These are phyloP conservation scores for Aspergillus nidulans DNA, from an alignment of 495 filamentous ascomycete species.

Conservation along the genomic window DNA sequence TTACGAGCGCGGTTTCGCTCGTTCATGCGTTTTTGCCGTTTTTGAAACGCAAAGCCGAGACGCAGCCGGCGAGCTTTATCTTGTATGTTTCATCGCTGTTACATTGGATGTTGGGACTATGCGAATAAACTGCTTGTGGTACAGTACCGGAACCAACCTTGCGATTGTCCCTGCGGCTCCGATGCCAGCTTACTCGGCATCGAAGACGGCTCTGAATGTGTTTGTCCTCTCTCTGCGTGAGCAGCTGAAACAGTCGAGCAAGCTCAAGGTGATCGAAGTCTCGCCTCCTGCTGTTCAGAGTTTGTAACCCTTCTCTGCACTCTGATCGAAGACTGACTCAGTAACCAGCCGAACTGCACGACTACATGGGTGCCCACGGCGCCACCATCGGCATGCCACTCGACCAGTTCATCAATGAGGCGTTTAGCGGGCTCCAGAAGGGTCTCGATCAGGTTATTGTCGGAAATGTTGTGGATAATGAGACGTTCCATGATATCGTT, in stretches of 20 bases:
- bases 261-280: conserved; percentile 59
- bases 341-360: conserved; percentile 36
- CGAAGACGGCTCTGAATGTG: conserved; percentile 41
- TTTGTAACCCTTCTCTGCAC: conserved; percentile 10
- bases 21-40: conserved; percentile 58
- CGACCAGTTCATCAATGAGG: conserved; percentile 52
- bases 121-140: background rate
- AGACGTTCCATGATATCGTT: conserved; percentile 31
- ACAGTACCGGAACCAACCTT: conserved; percentile 39
- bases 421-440: conserved; percentile 45
- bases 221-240: conserved; percentile 53
- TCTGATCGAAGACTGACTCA: background rate
- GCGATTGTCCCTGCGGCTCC: conserved; percentile 35
- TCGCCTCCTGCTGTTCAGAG: conserved; percentile 65
- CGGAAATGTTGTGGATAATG: conserved; percentile 23
- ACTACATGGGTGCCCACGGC: conserved; percentile 36
- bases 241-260: conserved; percentile 47
- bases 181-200: conserved; percentile 39
- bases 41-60: conserved; percentile 46
- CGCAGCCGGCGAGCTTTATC: conserved; percentile 27
- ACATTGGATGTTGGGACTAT: background rate
- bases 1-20: conserved; percentile 55
- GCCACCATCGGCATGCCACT: conserved; percentile 56
- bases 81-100: conserved; percentile 16
- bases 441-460: conserved; percentile 46